Conservation (phyloP, 2,329 filamentous ascomycete genomes). For the Xylariaceae sp. region DNA sequence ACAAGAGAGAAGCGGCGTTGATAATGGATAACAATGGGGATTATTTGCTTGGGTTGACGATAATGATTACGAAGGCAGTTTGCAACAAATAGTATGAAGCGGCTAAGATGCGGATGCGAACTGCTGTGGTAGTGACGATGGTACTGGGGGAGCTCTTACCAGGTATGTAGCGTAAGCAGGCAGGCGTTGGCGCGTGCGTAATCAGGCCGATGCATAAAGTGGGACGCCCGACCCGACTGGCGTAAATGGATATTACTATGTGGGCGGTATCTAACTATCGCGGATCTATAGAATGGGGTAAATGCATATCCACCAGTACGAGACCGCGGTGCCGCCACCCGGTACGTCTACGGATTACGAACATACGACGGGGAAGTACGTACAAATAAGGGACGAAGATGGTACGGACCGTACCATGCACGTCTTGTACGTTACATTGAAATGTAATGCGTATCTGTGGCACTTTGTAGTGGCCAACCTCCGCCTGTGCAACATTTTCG, state of each 20-base stretch:
- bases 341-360: not conserved
- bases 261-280: not conserved
- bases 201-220: constrained; percentile 29
- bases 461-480: constrained; percentile 1
- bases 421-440: not conserved
- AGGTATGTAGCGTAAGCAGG: constrained; percentile 25
- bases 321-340: not conserved
- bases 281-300: not conserved
- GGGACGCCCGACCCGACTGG: constrained; percentile 9
- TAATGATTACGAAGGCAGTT: not conserved
- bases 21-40: not conserved
- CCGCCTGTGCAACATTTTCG: not conserved
- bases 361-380: not conserved
- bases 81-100: not conserved
- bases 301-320: not conserved
- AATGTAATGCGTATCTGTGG: not conserved
- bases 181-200: constrained; percentile 31
- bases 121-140: constrained; percentile 19
- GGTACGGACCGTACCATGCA: not conserved
- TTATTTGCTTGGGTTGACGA: not conserved
- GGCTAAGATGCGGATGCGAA: not conserved
- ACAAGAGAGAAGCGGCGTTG: not conserved
- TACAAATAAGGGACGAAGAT: not conserved
- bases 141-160: constrained; percentile 5
- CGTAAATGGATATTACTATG: not conserved